phyloP scores from a whole-genome alignment of 345 rosid species.

The Aegle marmelos region DNA sequence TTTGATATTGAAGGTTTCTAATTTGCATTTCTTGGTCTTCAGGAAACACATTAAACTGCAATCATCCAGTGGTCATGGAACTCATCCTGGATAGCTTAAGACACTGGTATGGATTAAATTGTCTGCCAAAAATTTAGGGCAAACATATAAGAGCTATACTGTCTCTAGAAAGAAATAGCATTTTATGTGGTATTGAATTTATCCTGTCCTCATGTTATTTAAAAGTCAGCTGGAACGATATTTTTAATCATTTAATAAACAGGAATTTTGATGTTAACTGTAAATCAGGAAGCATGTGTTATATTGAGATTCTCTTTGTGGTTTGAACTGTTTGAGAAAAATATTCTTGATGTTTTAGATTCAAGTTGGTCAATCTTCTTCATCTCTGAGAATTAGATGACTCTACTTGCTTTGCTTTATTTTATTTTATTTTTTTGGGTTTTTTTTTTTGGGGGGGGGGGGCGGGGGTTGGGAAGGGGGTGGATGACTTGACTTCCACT shows the following conservation, averaged over 20 bases:
- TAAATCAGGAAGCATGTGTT: background rate
- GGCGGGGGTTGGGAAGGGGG: too few relatives aligned
- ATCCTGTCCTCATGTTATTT: background rate
- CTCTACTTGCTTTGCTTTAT: background rate
- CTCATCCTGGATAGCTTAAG: constrained; percentile 84
- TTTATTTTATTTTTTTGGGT: too few relatives aligned
- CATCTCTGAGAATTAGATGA: background rate
- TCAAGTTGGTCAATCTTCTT: background rate
- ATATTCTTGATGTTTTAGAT: background rate
- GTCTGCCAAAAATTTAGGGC: background rate
- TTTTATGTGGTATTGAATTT: background rate
- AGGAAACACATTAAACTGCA: constrained; percentile 93
- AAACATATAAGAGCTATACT: background rate
- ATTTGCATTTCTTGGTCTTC: constrained; percentile 30
- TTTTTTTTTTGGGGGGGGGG: too few relatives aligned
- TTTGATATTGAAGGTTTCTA: constrained; percentile 1
- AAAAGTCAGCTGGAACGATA: background rate
- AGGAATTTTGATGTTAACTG: background rate
- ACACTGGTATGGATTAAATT: constrained; percentile 65
- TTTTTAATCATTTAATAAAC: background rate
- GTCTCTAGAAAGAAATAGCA: background rate
- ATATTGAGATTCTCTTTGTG: background rate
- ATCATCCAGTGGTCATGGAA: constrained; percentile 91
- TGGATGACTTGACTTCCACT: background rate
- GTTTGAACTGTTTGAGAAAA: background rate